Base-by-base conservation (phyloP, 768 basidiomycete genomes). In the Pisolithus albus region DNA sequence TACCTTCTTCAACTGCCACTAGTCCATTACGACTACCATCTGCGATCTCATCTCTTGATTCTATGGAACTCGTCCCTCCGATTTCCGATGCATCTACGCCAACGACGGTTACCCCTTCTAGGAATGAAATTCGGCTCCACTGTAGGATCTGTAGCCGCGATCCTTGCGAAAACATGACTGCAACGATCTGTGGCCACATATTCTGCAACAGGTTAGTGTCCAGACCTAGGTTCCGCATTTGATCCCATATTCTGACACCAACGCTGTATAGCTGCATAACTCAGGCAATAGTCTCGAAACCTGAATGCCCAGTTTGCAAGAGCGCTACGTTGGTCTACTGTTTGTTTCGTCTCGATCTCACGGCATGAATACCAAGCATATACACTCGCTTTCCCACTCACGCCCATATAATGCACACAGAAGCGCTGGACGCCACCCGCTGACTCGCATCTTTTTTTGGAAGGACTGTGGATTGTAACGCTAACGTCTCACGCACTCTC, bases 101-200 rank as follows among this genome's bases (percentile, higher is more conserved):
- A 4, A 19, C 34, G 28, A 18, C 46, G 19, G 43, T 26, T 28
- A 16, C 10, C 5, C 9, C 42, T 4, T 30, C 40, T 7, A 46
- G 18, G 9, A 47, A 34, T 46, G 39, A 43, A 26, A 51, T 59
- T 40, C 59, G 61, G 5, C 59, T 80, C 46, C 75, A 81, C 44
- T 83, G 79, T 51, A 73, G 82, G 24, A 62, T 72, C 1, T 83
- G 81, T 55, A 64, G 69, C 5, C 60, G 66, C 23, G 73, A 81
- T 48, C 71, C 74, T 1, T 79, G 78, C 48, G 71, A 74, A 34
- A 73, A 81, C 52, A 72, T 75, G 42, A 82, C 78, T 2, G 81
- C 75, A 19, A 82, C 78, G 4, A 76, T 80, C 64, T 84, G 82
- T 57, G 82, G 82, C 3, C 82, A 84, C 54, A 57, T 84, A 16